Evolutionary conservation across 2,329 filamentous ascomycete genomes (phyloP), one percentile per base, ranked within the genome.

Genomic region (Sordariomycetes sp.): DNA sequence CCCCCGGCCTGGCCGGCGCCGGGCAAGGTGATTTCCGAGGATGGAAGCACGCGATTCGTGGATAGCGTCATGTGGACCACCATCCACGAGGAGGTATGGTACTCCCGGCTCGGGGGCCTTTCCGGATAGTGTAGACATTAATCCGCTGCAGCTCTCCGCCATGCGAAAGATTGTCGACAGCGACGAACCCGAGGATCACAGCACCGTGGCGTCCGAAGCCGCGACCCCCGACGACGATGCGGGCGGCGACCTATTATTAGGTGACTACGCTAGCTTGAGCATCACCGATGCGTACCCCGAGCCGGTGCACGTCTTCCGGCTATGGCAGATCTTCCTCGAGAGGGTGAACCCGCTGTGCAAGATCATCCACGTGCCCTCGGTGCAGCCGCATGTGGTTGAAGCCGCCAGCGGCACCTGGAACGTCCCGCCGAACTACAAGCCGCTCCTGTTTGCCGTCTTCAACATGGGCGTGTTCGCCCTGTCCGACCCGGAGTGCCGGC

Each of bases 331-430:
- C 10, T 91, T 86, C 62, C 72, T 90, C 6, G 83, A 89, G 54
- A 85, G 89, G 61, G 83, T 92, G 58, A 88, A 92, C 64, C 88
- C 88, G 0, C 68, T 90, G 53, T 82, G 83, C 63, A 92, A 91
- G 67, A 72, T 82, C 53, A 83, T 90, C 25, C 89, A 93, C 66
- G 79, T 86, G 1, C 88, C 88, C 0, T 84, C 84, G 0, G 69
- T 90, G 3, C 85, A 90, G 64, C 78, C 80, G 2, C 78, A 80
- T 53, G 74, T 91, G 8, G 77, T 87, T 43, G 80, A 88, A 59
- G 85, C 85, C 2, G 80, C 79, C 1, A 76, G 76, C 18, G 78
- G 82, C 60, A 72, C 85, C 22, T 71, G 73, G 14, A 76, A 74
- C 50, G 70, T 89, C 1, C 78, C 79, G 0, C 75, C 79, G 48